phyloP scores from a whole-genome alignment of 2,329 filamentous ascomycete genomes.

The Ploettnerulaceae sp. region DNA sequence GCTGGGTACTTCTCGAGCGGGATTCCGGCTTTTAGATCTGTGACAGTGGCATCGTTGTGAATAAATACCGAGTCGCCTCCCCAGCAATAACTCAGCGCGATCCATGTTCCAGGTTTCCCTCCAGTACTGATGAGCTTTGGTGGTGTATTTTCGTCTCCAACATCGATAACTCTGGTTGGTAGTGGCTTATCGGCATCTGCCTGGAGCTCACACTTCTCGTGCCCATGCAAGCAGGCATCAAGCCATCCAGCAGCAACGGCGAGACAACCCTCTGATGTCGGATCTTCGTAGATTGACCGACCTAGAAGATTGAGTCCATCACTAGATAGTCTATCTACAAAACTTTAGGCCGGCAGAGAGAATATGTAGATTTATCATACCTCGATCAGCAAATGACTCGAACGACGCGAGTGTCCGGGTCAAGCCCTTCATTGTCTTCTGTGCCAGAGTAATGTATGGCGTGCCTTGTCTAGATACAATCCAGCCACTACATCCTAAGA shows the following conservation, averaged over 20 bases:
- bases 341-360: too few species aligned
- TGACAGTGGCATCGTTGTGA: slow-evolving; percentile 8
- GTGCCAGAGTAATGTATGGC: slow-evolving; percentile 18
- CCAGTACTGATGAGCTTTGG: slow-evolving; percentile 12
- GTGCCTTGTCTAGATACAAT: slow-evolving; percentile 15
- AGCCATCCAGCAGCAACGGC: slow-evolving; percentile 16
- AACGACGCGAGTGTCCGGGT: slow-evolving; percentile 16
- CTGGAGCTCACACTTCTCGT: slow-evolving; percentile 10
- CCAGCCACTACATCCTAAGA: slow-evolving; percentile 20
- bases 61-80: slow-evolving; percentile 12
- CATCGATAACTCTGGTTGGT: slow-evolving; percentile 19
- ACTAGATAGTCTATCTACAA: slow-evolving; percentile 11
- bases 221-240: slow-evolving; percentile 11
- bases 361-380: too few species aligned
- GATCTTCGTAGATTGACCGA: slow-evolving; percentile 14
- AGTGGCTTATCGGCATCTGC: background rate
- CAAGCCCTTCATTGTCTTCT: slow-evolving; percentile 5
- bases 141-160: slow-evolving; percentile 11
- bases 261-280: slow-evolving; percentile 13
- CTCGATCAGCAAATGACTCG: slow-evolving; percentile 20
- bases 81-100: slow-evolving; percentile 23
- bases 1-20: slow-evolving; percentile 9
- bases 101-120: slow-evolving; percentile 7
- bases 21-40: slow-evolving; percentile 10
- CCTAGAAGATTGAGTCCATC: slow-evolving; percentile 14